phyloP scores from a whole-genome alignment of 78 protist genomes.

The Pigoraptor vietnamica region DNA sequence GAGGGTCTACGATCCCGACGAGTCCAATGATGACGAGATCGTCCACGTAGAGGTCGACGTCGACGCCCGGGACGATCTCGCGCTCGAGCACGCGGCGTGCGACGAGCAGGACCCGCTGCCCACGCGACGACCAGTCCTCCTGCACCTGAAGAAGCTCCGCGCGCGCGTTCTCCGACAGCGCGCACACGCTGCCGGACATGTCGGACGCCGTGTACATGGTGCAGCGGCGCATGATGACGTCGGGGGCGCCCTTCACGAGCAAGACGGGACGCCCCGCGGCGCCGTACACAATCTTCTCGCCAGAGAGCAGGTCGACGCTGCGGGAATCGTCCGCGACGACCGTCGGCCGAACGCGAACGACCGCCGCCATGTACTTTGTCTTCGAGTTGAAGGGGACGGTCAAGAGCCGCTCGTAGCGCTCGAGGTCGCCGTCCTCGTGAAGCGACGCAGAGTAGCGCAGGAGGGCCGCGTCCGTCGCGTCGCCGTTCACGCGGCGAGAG shows the following conservation, averaged over 20 bases:
- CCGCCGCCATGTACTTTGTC: constrained; percentile 79
- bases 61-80: neutral
- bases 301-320: too few species aligned
- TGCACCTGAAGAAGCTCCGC: too few species aligned
- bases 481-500: constrained; percentile 7
- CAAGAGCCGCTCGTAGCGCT: neutral
- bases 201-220: neutral
- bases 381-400: constrained; percentile 94
- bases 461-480: constrained; percentile 87
- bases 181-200: neutral
- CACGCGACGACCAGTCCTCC: neutral
- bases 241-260: constrained; percentile 85
- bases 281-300: too few species aligned
- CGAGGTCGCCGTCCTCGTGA: neutral
- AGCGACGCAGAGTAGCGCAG: constrained; percentile 31
- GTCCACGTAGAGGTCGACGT: neutral
- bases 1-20: constrained; percentile 93
- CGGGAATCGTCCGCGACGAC: neutral
- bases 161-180: too few species aligned
- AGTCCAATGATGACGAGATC: constrained; percentile 72
- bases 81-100: neutral
- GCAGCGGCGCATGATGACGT: constrained; percentile 55
- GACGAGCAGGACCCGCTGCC: constrained; percentile 30
- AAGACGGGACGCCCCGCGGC: neutral
- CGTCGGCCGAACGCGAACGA: too few species aligned